Percentiles rank a stretch among this genome's conserved stretches.
These are phyloP conservation scores for Lecanosticta acicola DNA, from an alignment of 2,329 filamentous ascomycete genomes.

Conservation along the genomic window DNA sequence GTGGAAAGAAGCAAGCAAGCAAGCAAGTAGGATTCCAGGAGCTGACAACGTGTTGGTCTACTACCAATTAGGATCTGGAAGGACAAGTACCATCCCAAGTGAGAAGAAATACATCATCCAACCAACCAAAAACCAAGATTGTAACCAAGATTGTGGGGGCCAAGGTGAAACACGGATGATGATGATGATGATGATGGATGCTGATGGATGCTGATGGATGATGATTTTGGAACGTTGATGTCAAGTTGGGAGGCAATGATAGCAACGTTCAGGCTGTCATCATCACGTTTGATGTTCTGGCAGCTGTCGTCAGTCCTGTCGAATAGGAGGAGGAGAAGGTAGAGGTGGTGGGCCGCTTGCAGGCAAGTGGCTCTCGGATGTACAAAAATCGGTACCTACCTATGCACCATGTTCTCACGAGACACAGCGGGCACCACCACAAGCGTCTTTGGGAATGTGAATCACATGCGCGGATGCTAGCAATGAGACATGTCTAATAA, in stretches of 20 bases:
- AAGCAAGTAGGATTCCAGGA: background rate
- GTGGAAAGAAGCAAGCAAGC: too few relatives aligned
- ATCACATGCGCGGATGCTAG: too few relatives aligned
- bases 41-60: constrained; percentile 6
- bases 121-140: background rate
- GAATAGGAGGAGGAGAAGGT: background rate
- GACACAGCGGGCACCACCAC: background rate
- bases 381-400: background rate
- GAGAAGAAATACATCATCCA: background rate
- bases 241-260: too few relatives aligned
- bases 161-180: too few relatives aligned
- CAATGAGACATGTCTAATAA: too few relatives aligned
- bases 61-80: constrained; percentile 99
- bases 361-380: background rate
- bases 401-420: background rate
- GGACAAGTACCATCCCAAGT: constrained; percentile 66
- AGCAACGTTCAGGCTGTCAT: too few relatives aligned
- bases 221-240: too few relatives aligned
- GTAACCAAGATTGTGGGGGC: background rate
- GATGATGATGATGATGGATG: too few relatives aligned
- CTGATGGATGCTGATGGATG: too few relatives aligned
- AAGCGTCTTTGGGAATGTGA: too few relatives aligned
- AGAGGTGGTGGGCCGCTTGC: constrained; percentile 1
- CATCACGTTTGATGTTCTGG: constrained; percentile 1
- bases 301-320: background rate